Conservation (phyloP, 495 filamentous ascomycete species). For the Venustampulla echinocandica region DNA sequence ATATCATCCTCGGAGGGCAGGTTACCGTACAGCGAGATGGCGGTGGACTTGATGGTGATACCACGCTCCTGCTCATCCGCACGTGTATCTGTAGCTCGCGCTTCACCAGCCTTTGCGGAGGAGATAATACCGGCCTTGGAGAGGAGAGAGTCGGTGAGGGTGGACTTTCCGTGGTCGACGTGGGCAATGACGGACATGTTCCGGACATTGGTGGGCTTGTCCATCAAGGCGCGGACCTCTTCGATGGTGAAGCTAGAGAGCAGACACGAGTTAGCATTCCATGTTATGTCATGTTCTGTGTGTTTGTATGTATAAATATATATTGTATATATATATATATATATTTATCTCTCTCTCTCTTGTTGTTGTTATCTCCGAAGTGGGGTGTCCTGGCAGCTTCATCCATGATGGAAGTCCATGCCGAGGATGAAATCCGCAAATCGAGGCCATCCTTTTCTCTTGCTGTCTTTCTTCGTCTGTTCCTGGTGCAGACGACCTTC, state of each 20-base stretch:
- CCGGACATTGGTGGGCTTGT: constrained; percentile 95
- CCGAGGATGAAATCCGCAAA: constrained; percentile 1
- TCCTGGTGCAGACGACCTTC: too few relatives aligned
- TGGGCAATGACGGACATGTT: constrained; percentile 99
- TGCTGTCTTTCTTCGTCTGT: too few relatives aligned
- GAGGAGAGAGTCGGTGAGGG: constrained; percentile 96
- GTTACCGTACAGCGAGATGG: constrained; percentile 93
- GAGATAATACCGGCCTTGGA: constrained; percentile 99
- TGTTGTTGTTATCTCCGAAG: constrained; percentile 7
- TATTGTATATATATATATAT: too few relatives aligned
- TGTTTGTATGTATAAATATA: too few relatives aligned
- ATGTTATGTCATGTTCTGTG: too few relatives aligned
- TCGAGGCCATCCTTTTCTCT: too few relatives aligned
- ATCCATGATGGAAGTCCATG: not conserved
- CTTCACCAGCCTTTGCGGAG: constrained; percentile 90
- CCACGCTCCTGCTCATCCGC: constrained; percentile 97
- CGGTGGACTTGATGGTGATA: constrained; percentile 99
- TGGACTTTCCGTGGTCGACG: constrained; percentile 99
- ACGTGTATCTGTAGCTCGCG: constrained; percentile 93
- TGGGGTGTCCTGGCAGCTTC: constrained; percentile 1
- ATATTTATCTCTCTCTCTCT: too few relatives aligned
- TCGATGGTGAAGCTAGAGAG: constrained; percentile 91
- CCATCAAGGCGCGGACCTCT: constrained; percentile 95
- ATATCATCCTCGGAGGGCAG: constrained; percentile 76
- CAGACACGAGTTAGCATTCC: constrained; percentile 12